Conservation (phyloP, 2,329 filamentous ascomycete species). For the Pezicula neosporulosa region DNA sequence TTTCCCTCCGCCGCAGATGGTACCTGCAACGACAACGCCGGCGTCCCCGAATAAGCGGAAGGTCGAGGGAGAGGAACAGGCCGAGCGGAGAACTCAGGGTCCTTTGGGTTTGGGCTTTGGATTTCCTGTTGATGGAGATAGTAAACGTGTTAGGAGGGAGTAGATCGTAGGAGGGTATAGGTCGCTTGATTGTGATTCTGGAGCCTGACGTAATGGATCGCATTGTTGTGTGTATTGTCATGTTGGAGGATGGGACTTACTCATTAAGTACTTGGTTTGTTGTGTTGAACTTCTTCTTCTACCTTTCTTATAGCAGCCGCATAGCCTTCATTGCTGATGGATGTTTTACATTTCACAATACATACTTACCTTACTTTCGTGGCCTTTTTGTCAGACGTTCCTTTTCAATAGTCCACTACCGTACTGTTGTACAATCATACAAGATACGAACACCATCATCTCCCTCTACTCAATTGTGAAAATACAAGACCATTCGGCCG, state of each 20-base stretch:
- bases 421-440: slow-evolving; percentile 10
- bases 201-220: too few species aligned
- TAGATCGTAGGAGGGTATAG: slow-evolving; percentile 1
- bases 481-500: background rate
- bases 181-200: too few species aligned
- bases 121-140: slow-evolving; percentile 3
- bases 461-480: background rate
- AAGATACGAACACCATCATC: background rate
- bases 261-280: too few species aligned
- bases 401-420: slow-evolving; percentile 4
- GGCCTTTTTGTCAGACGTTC: slow-evolving; percentile 1
- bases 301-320: too few species aligned
- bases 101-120: slow-evolving; percentile 1
- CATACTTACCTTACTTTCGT: too few species aligned
- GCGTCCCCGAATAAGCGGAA: background rate
- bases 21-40: too few species aligned
- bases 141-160: slow-evolving; percentile 9
- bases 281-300: too few species aligned
- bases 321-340: too few species aligned
- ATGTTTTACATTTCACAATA: too few species aligned
- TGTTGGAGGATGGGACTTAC: too few species aligned
- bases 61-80: slow-evolving; percentile 1
- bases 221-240: too few species aligned
- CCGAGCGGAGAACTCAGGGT: slow-evolving; percentile 7
- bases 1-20: too few species aligned